Percentiles rank a stretch among this genome's conserved stretches.
phyloP scores from a whole-genome alignment of 139 green algal species.

The Yamagishiella unicocca region DNA sequence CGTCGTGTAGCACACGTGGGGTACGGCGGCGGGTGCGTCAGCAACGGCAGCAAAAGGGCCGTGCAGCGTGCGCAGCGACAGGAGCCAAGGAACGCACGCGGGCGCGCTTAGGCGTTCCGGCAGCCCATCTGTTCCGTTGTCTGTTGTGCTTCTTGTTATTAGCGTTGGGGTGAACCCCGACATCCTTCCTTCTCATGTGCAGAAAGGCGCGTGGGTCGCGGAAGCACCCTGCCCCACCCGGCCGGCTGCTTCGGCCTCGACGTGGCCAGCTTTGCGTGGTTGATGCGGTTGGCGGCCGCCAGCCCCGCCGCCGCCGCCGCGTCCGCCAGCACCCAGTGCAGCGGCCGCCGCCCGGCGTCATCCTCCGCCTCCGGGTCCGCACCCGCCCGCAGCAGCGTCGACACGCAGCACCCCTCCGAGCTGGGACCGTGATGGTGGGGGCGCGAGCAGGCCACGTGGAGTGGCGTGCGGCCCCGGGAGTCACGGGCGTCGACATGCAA shows the following conservation, averaged over 20 bases:
- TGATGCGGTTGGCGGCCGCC: conserved; percentile 40
- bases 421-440: conserved; percentile 39
- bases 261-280: conserved; percentile 46
- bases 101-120: too few relatives aligned
- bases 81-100: too few relatives aligned
- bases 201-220: too few relatives aligned
- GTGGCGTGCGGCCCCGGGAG: conserved; percentile 11
- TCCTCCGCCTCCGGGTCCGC: conserved; percentile 33
- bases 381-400: conserved; percentile 29
- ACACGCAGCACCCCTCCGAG: conserved; percentile 39
- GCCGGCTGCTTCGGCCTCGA: conserved; percentile 9
- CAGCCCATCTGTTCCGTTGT: too few relatives aligned
- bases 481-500: conserved; percentile 15
- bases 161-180: too few relatives aligned
- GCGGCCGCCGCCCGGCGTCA: conserved; percentile 4
- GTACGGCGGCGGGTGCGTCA: too few relatives aligned
- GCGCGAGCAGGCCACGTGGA: conserved; percentile 35
- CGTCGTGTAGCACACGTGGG: too few relatives aligned
- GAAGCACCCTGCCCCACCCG: too few relatives aligned
- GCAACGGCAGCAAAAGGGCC: too few relatives aligned
- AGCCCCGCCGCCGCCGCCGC: not conserved
- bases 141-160: too few relatives aligned
- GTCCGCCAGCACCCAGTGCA: conserved; percentile 44
- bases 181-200: too few relatives aligned
- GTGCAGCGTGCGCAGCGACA: too few relatives aligned